Percentiles rank a stretch among this genome's conserved stretches.
Conservation (phyloP, 176 grass and related monocot genomes). For the Luzula sylvatica region DNA sequence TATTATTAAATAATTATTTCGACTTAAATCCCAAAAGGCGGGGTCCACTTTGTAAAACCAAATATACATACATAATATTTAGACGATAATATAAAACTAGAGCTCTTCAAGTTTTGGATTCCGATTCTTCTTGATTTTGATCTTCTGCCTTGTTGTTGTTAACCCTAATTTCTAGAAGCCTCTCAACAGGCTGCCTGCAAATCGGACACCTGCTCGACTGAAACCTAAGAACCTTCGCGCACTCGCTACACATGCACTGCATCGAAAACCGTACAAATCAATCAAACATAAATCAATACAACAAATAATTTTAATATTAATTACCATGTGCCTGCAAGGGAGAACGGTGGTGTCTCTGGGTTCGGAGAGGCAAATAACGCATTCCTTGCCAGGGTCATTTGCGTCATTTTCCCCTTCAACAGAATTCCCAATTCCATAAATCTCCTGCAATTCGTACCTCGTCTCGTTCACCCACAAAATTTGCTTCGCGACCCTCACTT, state of each 20-base stretch:
- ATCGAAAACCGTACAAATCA: conserved; percentile 13
- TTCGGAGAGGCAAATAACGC: conserved; percentile 94
- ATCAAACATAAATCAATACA: conserved; percentile 1
- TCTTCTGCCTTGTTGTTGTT: conserved; percentile 70
- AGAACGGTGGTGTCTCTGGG: conserved; percentile 96
- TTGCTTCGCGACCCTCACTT: conserved; percentile 73
- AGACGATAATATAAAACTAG: conserved; percentile 1
- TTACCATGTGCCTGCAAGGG: conserved; percentile 94
- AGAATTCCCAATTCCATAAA: conserved; percentile 95
- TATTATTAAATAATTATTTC: no score
- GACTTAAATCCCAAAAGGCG: no score
- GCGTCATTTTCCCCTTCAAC: conserved; percentile 67
- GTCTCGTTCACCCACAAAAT: conserved; percentile 83
- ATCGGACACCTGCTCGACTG: conserved; percentile 87
- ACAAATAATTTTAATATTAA: background rate
- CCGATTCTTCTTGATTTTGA: conserved; percentile 29
- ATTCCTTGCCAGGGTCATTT: conserved; percentile 95
- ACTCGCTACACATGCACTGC: conserved; percentile 98
- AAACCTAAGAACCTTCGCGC: conserved; percentile 91
- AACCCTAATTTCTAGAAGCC: conserved; percentile 83
- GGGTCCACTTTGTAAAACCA: conserved; percentile 26
- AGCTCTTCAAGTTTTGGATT: background rate
- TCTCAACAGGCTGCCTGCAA: conserved; percentile 83
- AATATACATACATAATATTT: conserved; percentile 18
- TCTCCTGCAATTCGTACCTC: conserved; percentile 91